These are phyloP conservation scores for Nicotiana knightiana DNA, from an alignment of 257 asterid genomes.

Conservation along the genomic window DNA sequence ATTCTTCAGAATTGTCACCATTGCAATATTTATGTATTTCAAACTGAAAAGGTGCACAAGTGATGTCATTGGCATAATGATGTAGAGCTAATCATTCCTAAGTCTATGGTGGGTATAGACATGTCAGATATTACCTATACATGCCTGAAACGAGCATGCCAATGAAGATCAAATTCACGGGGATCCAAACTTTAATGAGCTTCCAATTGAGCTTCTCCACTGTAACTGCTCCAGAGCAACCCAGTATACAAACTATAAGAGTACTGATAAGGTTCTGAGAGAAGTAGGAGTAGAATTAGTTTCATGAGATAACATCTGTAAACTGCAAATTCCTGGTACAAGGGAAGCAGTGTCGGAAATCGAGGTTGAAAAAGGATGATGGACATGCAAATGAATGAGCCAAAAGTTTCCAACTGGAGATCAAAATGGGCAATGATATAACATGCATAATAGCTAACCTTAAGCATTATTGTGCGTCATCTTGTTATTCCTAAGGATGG, in stretches of 20 bases:
- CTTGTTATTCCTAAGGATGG: neutral
- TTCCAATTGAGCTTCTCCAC: constrained; percentile 40
- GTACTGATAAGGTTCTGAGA: constrained; percentile 43
- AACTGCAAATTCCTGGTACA: neutral
- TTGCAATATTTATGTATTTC: constrained; percentile 48
- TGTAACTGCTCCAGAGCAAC: constrained; percentile 35
- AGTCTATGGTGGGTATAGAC: neutral
- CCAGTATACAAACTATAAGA: constrained; percentile 32
- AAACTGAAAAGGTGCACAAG: constrained; percentile 36
- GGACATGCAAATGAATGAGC: neutral
- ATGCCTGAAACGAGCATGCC: constrained; percentile 52
- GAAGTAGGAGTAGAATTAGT: neutral
- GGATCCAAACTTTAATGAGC: constrained; percentile 43
- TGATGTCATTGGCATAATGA: constrained; percentile 12
- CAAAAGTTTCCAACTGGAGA: neutral
- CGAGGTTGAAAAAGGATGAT: neutral
- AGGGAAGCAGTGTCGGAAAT: neutral
- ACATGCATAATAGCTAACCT: neutral
- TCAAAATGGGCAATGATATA: neutral
- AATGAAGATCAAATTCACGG: constrained; percentile 40
- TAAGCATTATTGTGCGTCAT: neutral
- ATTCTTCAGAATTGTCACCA: constrained; percentile 56
- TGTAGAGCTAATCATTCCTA: neutral
- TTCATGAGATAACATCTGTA: neutral
- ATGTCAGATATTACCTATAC: constrained; percentile 32